phyloP scores from a whole-genome alignment of 257 asterid genomes.

The Nicotiana obtusifolia region DNA sequence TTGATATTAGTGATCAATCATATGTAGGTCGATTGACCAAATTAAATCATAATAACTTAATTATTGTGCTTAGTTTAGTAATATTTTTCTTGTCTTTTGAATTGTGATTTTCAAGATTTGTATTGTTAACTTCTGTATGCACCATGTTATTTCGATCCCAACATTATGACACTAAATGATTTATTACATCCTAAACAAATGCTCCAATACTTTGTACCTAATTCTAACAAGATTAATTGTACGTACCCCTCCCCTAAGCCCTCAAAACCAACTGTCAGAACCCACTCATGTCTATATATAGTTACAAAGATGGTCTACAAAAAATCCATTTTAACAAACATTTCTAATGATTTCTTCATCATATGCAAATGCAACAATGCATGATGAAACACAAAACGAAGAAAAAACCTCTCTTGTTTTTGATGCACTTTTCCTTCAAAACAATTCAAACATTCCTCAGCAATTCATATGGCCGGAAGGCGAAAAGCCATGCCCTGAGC shows the following conservation, averaged over 20 bases:
- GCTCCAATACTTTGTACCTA: background rate
- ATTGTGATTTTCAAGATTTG: too few relatives aligned
- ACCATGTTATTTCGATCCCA: too few relatives aligned
- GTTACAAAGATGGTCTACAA: background rate
- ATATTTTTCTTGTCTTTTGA: too few relatives aligned
- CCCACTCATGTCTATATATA: background rate
- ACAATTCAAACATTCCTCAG: constrained; percentile 45
- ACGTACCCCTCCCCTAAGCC: background rate
- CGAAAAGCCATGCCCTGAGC: constrained; percentile 45
- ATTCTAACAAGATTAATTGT: background rate
- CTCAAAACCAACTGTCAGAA: background rate
- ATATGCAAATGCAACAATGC: constrained; percentile 7
- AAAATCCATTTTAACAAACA: background rate
- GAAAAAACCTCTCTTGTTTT: constrained; percentile 25
- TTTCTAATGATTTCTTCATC: constrained; percentile 2
- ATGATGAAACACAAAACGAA: constrained; percentile 11
- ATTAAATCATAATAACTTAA: too few relatives aligned
- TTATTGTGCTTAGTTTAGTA: too few relatives aligned
- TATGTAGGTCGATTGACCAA: too few relatives aligned
- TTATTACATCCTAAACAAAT: background rate
- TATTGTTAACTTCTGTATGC: too few relatives aligned
- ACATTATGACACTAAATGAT: too few relatives aligned
- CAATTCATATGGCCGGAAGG: constrained; percentile 78
- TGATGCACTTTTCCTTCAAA: constrained; percentile 43
- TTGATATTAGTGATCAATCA: too few relatives aligned